Evolutionary conservation across 345 rosid species (phyloP).

Genomic region (Eucalyptus shirleyi): DNA sequence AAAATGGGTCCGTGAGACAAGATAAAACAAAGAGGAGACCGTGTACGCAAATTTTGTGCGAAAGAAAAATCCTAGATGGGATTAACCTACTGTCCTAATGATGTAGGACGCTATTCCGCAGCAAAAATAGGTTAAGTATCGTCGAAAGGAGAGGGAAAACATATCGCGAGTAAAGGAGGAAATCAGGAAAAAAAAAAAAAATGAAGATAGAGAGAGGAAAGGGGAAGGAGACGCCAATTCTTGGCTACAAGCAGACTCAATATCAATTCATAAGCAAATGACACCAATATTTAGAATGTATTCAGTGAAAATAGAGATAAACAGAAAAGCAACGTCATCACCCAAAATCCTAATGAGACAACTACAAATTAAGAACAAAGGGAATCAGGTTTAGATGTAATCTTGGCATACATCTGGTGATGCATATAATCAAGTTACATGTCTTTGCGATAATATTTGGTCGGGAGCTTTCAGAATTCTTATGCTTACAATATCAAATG

Average conservation of each 20-base stretch:
- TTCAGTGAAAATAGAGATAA: neutral
- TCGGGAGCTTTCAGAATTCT: neutral
- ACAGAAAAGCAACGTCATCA: neutral
- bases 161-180: neutral
- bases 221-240: neutral
- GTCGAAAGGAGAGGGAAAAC: neutral
- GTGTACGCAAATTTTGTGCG: neutral
- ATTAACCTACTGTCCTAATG: neutral
- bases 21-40: neutral
- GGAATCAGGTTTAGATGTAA: neutral
- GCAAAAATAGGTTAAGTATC: neutral
- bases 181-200: neutral
- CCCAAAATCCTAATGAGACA: neutral
- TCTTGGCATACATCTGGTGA: neutral
- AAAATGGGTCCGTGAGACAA: neutral
- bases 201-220: neutral
- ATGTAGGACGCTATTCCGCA: neutral
- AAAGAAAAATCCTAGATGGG: neutral
- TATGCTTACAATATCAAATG: neutral
- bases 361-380: neutral
- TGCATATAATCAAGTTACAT: neutral
- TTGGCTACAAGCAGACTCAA: neutral
- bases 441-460: neutral
- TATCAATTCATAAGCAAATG: neutral
- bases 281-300: neutral